These are phyloP conservation scores for Pulveroboletus frians DNA, from an alignment of 768 basidiomycete species.

Conservation along the genomic window DNA sequence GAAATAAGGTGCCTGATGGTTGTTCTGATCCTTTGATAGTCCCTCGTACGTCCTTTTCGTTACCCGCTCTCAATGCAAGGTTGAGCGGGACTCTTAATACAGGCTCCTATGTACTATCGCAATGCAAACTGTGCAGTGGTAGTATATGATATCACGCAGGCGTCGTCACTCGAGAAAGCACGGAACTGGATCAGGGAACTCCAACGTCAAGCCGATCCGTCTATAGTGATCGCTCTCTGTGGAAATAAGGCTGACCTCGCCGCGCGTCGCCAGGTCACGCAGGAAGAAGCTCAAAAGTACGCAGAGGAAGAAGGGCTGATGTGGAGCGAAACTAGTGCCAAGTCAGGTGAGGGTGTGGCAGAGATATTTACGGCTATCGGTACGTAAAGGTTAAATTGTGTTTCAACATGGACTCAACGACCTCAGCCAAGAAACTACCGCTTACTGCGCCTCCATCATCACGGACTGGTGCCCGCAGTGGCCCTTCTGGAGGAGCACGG, in stretches of 20 bases:
- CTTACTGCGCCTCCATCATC: constrained; percentile 65
- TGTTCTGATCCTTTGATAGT: constrained; percentile 24
- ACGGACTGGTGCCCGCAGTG: constrained; percentile 46
- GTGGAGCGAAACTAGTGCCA: constrained; percentile 91
- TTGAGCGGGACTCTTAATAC: constrained; percentile 4
- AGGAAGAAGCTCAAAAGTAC: constrained; percentile 89
- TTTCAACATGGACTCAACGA: background rate
- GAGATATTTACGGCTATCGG: constrained; percentile 86
- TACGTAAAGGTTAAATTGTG: constrained; percentile 32
- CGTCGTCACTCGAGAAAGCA: constrained; percentile 90
- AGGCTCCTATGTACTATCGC: constrained; percentile 97
- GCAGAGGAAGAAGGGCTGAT: constrained; percentile 88
- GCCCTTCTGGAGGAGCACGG: constrained; percentile 46
- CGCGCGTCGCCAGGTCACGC: constrained; percentile 76
- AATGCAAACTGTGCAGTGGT: constrained; percentile 93
- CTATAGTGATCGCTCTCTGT: constrained; percentile 92
- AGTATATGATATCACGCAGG: constrained; percentile 93
- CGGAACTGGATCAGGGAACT: constrained; percentile 95
- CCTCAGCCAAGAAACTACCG: constrained; percentile 83
- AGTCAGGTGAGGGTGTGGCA: constrained; percentile 80
- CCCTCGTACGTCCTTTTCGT: constrained; percentile 38
- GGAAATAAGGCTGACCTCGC: constrained; percentile 93
- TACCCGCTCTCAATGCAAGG: background rate
- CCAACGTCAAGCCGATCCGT: constrained; percentile 95
- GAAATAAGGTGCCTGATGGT: background rate